Conservation (phyloP, 495 filamentous ascomycete genomes). For the Penicillium psychrofluorescens region DNA sequence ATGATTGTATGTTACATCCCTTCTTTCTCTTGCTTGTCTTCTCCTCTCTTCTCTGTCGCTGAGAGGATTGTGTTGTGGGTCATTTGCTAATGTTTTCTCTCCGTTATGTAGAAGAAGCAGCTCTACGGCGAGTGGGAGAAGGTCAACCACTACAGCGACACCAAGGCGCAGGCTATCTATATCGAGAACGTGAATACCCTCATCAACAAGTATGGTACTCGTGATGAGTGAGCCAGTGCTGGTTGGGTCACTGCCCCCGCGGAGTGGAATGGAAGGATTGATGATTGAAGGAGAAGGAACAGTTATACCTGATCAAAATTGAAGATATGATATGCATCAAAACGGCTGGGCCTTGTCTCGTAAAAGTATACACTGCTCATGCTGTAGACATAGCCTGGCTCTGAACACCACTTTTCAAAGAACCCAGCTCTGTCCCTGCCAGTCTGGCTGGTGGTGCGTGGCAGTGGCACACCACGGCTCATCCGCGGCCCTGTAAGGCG, state of each 20-base stretch:
- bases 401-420: background rate
- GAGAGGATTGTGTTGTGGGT: background rate
- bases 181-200: slow-evolving; percentile 60
- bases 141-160: slow-evolving; percentile 46
- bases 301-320: too few relatives aligned
- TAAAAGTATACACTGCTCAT: too few relatives aligned
- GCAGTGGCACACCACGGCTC: slow-evolving; percentile 74
- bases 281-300: too few relatives aligned
- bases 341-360: too few relatives aligned
- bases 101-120: slow-evolving; percentile 55
- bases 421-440: slow-evolving; percentile 54
- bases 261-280: too few relatives aligned
- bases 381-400: background rate
- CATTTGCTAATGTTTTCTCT: slow-evolving; percentile 1
- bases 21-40: background rate
- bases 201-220: slow-evolving; percentile 56
- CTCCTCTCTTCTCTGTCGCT: background rate
- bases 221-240: slow-evolving; percentile 11
- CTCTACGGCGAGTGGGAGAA: slow-evolving; percentile 72
- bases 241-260: too few relatives aligned
- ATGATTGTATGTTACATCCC: slow-evolving; percentile 36
- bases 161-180: slow-evolving; percentile 69
- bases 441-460: slow-evolving; percentile 56
- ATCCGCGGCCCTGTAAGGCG: slow-evolving; percentile 54
- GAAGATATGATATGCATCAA: too few relatives aligned